phyloP scores from a whole-genome alignment of 2,329 filamentous ascomycete genomes.

The Cordyceps militaris region DNA sequence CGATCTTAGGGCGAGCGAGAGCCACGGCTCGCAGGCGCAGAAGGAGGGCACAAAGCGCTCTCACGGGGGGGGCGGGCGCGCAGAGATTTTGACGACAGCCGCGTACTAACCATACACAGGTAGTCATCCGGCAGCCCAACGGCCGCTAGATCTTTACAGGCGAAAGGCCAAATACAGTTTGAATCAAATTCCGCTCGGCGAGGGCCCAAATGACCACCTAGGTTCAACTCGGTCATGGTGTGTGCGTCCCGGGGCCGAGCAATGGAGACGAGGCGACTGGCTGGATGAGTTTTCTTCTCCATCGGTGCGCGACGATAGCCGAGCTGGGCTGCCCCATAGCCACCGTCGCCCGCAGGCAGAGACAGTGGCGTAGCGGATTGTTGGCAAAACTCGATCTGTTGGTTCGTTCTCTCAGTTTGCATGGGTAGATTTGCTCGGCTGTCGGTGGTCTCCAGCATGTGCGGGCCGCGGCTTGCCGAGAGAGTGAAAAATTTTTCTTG shows the following conservation, averaged over 20 bases:
- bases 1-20: conserved; percentile 1
- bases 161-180: not conserved
- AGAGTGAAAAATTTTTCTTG: not conserved
- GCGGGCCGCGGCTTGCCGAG: not conserved
- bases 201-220: no score
- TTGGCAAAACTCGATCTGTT: not conserved
- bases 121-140: not conserved
- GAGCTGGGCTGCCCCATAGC: no score
- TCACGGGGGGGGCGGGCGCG: not conserved
- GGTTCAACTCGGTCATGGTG: not conserved
- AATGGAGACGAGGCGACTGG: not conserved
- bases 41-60: not conserved
- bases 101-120: not conserved
- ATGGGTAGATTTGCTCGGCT: not conserved
- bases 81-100: conserved; percentile 2
- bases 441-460: not conserved
- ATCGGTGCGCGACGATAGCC: no score
- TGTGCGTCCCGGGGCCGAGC: not conserved
- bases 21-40: not conserved
- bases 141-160: not conserved
- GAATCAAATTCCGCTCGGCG: no score
- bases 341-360: not conserved
- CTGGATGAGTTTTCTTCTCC: not conserved
- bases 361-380: not conserved
- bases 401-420: not conserved